phyloP scores from a whole-genome alignment of 179 eudicot genomes.

The Beta macrorhiza region DNA sequence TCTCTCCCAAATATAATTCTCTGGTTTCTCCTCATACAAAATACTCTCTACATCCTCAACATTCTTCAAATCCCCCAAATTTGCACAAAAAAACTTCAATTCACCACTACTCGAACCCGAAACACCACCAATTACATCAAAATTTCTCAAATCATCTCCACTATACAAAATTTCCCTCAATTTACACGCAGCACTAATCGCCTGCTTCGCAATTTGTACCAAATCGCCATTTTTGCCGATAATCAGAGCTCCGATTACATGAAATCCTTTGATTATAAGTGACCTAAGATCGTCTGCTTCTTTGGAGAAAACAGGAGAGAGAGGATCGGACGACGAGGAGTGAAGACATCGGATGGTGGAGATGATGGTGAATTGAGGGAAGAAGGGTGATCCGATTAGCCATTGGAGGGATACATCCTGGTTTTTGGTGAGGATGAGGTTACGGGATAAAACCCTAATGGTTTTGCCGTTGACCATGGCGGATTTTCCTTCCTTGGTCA shows the following conservation, averaged over 20 bases:
- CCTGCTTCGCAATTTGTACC: slow-evolving; percentile 44
- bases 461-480: slow-evolving; percentile 19
- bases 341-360: slow-evolving; percentile 81
- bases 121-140: slow-evolving; percentile 62
- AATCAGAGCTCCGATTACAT: slow-evolving; percentile 73
- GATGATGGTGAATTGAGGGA: slow-evolving; percentile 53
- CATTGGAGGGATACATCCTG: slow-evolving; percentile 52
- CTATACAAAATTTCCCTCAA: slow-evolving; percentile 44
- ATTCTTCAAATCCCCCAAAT: slow-evolving; percentile 32
- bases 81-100: slow-evolving; percentile 51
- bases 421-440: slow-evolving; percentile 35
- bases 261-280: slow-evolving; percentile 67
- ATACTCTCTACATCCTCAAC: slow-evolving; percentile 52
- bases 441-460: slow-evolving; percentile 55
- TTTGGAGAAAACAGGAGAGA: slow-evolving; percentile 53
- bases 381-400: slow-evolving; percentile 79
- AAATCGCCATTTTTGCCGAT: slow-evolving; percentile 33
- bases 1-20: slow-evolving; percentile 71
- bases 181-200: slow-evolving; percentile 43
- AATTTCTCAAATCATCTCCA: slow-evolving; percentile 26
- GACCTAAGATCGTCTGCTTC: slow-evolving; percentile 73
- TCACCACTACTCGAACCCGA: slow-evolving; percentile 35
- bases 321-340: slow-evolving; percentile 42
- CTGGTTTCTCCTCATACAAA: slow-evolving; percentile 64
- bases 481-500: not conserved